Base-by-base conservation (phyloP, 208 protist genomes). In the Phytomonas francai region DNA sequence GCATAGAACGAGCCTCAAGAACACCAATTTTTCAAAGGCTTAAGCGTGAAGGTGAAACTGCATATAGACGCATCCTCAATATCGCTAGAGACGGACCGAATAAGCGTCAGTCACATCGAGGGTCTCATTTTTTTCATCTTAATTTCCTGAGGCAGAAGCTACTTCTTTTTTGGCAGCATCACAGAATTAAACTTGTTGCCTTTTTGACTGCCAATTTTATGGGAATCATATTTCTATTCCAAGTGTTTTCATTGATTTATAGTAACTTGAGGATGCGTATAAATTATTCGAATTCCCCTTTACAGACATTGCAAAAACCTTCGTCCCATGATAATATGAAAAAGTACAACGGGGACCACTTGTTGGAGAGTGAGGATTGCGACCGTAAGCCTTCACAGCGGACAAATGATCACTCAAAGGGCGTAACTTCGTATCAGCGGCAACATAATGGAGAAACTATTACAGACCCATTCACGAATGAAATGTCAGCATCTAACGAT, bases 201-300 rank as follows among this genome's bases (percentile, higher is more conserved):
- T 94, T 94, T 66, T 66, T 92, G 32, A 71, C 73, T 51, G 82
- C 81, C 0, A 91, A 94, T 69, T 77, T 92, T 39, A 78, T 94
- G 70, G 72, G 65, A 28, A 74, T 94, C 58, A 29, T 94, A 29
- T 54, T 94, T 9, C 28, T 88, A n/a, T 59, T 87, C 59, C 79
- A 90, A 33, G 70, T 88, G 30, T 63, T 74, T 4, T 77, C 76
- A 16, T 68, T 76, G 65, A 5, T 86, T 1, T 85, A 74, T 76
- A 60, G 74, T 36, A 65, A 57, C 31, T 2, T 73, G 51, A 83
- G 66, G 51, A 63, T 59, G 22, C 61, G 68, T 9, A 31, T 81
- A 28, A 73, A 16, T 29, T 76, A 75, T 30, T 61, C 79, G 27
- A 63, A 73, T 12, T 63, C 25, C 0, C 0, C 65, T 0, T 39